Evolutionary conservation across 192 early-diverging fungal species (phyloP).

Genomic region (Coemansia sp.): DNA sequence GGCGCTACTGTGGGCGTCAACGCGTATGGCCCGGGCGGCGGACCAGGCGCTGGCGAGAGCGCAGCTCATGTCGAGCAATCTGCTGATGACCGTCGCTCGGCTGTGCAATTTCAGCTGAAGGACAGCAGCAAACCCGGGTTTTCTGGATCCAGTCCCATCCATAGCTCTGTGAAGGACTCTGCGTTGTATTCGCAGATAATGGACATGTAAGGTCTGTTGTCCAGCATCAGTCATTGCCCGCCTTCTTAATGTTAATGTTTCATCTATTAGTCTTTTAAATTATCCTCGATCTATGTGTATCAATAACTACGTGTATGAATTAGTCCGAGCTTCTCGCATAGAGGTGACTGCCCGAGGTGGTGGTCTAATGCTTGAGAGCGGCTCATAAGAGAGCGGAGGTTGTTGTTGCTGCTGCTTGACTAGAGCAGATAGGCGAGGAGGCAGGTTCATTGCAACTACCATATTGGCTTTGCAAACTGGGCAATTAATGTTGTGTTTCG

Average conservation of each 20-base stretch:
- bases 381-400: background rate
- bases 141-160: slow-evolving; percentile 18
- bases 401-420: background rate
- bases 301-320: background rate
- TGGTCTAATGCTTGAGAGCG: background rate
- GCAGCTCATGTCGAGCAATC: slow-evolving; percentile 9
- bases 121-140: slow-evolving; percentile 13
- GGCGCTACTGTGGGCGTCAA: slow-evolving; percentile 36
- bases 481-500: slow-evolving; percentile 16
- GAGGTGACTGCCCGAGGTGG: background rate
- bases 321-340: background rate
- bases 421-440: background rate
- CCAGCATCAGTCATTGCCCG: background rate
- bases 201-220: slow-evolving; percentile 15
- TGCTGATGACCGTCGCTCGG: slow-evolving; percentile 5
- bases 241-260: background rate
- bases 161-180: slow-evolving; percentile 27
- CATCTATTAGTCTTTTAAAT: background rate
- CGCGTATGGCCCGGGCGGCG: background rate
- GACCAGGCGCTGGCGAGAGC: background rate
- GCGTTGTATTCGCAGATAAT: slow-evolving; percentile 29
- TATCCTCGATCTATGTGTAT: background rate
- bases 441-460: slow-evolving; percentile 10
- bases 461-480: slow-evolving; percentile 28
- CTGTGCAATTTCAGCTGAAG: slow-evolving; percentile 12